Percentiles rank a stretch among this genome's conserved stretches.
Conservation (phyloP, 495 filamentous ascomycete genomes). For the Penicillium roqueforti region DNA sequence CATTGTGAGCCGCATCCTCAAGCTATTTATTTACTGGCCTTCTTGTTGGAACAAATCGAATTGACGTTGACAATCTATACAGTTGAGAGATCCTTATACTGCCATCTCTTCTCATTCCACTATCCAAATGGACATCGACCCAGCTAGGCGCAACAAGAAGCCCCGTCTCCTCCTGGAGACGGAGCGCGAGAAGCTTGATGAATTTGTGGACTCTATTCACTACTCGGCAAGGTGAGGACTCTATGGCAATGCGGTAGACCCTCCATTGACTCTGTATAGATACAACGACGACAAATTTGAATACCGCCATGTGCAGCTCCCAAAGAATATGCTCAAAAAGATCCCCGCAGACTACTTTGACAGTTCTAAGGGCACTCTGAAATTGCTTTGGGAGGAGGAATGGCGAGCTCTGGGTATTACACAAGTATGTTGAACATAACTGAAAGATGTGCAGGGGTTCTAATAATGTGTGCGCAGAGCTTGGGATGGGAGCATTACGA, state of each 20-base stretch:
- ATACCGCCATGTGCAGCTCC: constrained; percentile 94
- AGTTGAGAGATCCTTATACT: not conserved
- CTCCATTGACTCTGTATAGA: constrained; percentile 36
- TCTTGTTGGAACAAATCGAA: not conserved
- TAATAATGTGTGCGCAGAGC: constrained; percentile 55
- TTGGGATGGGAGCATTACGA: constrained; percentile 99
- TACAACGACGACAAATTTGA: constrained; percentile 87
- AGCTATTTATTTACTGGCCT: not conserved
- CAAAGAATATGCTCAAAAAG: constrained; percentile 94
- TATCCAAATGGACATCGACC: constrained; percentile 65
- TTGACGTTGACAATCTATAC: not conserved
- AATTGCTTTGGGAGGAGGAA: constrained; percentile 96
- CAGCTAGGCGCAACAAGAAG: constrained; percentile 73
- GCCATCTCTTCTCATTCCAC: not conserved
- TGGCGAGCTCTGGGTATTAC: constrained; percentile 96
- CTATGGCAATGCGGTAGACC: not conserved
- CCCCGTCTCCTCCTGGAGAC: constrained; percentile 74
- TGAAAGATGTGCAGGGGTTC: not conserved
- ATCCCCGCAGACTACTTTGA: constrained; percentile 97
- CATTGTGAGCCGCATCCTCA: constrained; percentile 3
- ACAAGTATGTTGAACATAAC: constrained; percentile 54
- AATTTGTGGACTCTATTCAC: constrained; percentile 88
- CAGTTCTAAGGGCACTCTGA: constrained; percentile 81
- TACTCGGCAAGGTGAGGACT: constrained; percentile 81
- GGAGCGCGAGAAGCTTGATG: constrained; percentile 78